Base-by-base conservation (phyloP, 139 green algal genomes). In the Desmodesmus armatus region DNA sequence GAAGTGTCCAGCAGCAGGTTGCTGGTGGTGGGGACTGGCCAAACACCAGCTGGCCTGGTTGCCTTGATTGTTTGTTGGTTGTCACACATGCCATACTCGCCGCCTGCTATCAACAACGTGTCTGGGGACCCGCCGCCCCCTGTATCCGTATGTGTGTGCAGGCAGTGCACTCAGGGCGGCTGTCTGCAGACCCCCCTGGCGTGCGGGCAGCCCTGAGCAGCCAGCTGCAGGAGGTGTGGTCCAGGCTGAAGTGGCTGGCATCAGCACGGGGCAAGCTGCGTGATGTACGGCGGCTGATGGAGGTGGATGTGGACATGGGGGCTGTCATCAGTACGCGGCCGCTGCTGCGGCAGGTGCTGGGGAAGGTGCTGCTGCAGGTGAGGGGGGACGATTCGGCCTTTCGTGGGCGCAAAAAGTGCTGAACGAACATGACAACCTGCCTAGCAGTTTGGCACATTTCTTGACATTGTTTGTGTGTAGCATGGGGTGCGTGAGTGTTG, bases 341-440 rank as follows among this genome's bases (percentile, higher is more conserved):
- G 25, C 40, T 91, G 69, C 17, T 92, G 31, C 53, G 79, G 0
- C 78, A 88, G 81, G 60, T 90, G 69, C 66, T 89, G 5, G 71
- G 67, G 15, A 80, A 81, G 58, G 70, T 88, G 31, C 60, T 87
- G 82, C 91, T 81, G 58, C 85, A 83, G 88, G 85, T 91, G 76
- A 2, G 85, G 6, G 17, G 49, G 33, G 33, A 51, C 1, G 19
- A 23, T 27, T 35, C 25, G n/a, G n/a, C n/a, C n/a, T n/a, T n/a
- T n/a, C n/a, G n/a, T n/a, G n/a, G n/a, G n/a, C n/a, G n/a, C n/a
- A n/a, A n/a, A n/a, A n/a, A n/a, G n/a, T n/a, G n/a, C n/a, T n/a
- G n/a, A n/a, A n/a, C n/a, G n/a, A n/a, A n/a, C n/a, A n/a, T n/a
- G n/a, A n/a, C n/a, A n/a, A n/a, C n/a, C n/a, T n/a, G n/a, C n/a